Conservation (phyloP, 2,329 filamentous ascomycete species). For the Pseudophaeomoniella oleicola region DNA sequence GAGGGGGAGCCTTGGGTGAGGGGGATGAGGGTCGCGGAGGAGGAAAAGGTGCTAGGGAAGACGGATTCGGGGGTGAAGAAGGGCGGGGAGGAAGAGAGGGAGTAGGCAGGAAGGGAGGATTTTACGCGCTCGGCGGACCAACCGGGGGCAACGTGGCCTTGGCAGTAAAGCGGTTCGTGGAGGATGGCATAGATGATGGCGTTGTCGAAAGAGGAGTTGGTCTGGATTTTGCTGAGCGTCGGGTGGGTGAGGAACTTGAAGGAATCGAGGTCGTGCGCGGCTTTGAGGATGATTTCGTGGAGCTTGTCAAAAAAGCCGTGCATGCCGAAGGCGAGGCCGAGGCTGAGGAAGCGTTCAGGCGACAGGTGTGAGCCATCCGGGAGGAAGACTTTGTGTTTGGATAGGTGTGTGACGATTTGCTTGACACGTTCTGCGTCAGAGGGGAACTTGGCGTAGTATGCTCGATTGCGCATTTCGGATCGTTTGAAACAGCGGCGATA, state of each 20-base stretch:
- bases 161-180: slow-evolving; percentile 80
- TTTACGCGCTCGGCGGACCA: slow-evolving; percentile 52
- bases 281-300: slow-evolving; percentile 48
- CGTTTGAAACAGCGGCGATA: slow-evolving; percentile 44
- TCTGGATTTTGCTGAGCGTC: slow-evolving; percentile 55
- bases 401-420: slow-evolving; percentile 49
- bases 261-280: slow-evolving; percentile 57
- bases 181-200: slow-evolving; percentile 72
- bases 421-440: slow-evolving; percentile 59
- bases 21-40: slow-evolving; percentile 58
- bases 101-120: slow-evolving; percentile 12
- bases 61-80: slow-evolving; percentile 80
- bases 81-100: slow-evolving; percentile 17
- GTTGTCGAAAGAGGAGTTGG: slow-evolving; percentile 54
- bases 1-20: slow-evolving; percentile 64
- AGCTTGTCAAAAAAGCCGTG: slow-evolving; percentile 37
- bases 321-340: slow-evolving; percentile 65
- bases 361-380: slow-evolving; percentile 63
- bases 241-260: slow-evolving; percentile 63
- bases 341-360: slow-evolving; percentile 56
- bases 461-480: slow-evolving; percentile 29
- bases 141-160: slow-evolving; percentile 45
- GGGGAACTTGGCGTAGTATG: slow-evolving; percentile 75
- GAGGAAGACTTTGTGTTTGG: slow-evolving; percentile 38
- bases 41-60: slow-evolving; percentile 14